Percentiles rank a stretch among this genome's conserved stretches.
These are phyloP conservation scores for Andrographis paniculata DNA, from an alignment of 305 asterid genomes.

Conservation along the genomic window DNA sequence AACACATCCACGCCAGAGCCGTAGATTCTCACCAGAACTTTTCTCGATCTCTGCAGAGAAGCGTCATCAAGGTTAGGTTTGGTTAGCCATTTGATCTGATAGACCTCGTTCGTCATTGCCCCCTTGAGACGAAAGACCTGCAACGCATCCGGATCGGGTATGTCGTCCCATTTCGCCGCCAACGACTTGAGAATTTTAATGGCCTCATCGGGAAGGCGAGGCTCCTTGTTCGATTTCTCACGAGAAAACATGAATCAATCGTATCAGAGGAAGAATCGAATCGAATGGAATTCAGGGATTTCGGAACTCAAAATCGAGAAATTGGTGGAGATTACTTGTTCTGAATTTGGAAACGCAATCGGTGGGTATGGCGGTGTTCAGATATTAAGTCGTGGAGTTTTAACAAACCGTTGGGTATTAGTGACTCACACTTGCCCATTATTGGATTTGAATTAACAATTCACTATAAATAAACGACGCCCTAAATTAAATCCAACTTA, in stretches of 20 bases:
- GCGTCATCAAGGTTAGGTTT: slow-evolving; percentile 18
- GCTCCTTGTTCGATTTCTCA: background rate
- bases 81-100: slow-evolving; percentile 68
- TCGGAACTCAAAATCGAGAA: too few relatives aligned
- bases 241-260: background rate
- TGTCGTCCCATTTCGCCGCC: slow-evolving; percentile 65
- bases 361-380: too few relatives aligned
- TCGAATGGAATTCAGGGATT: too few relatives aligned
- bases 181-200: slow-evolving; percentile 35
- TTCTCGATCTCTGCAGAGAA: slow-evolving; percentile 42
- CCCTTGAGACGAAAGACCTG: slow-evolving; percentile 71
- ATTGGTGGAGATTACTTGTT: too few relatives aligned
- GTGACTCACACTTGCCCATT: too few relatives aligned
- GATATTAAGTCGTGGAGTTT: too few relatives aligned
- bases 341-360: too few relatives aligned
- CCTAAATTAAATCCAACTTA: too few relatives aligned
- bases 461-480: too few relatives aligned
- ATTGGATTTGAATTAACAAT: too few relatives aligned
- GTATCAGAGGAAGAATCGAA: slow-evolving; percentile 11
- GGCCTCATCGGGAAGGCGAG: slow-evolving; percentile 56
- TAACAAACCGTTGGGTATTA: too few relatives aligned
- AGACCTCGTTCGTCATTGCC: slow-evolving; percentile 85
- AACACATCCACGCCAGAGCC: slow-evolving; percentile 71
- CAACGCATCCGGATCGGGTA: slow-evolving; percentile 41
- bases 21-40: slow-evolving; percentile 70